Conservation (phyloP, 2,329 filamentous ascomycete genomes). For the Epicoccum sorghinum region DNA sequence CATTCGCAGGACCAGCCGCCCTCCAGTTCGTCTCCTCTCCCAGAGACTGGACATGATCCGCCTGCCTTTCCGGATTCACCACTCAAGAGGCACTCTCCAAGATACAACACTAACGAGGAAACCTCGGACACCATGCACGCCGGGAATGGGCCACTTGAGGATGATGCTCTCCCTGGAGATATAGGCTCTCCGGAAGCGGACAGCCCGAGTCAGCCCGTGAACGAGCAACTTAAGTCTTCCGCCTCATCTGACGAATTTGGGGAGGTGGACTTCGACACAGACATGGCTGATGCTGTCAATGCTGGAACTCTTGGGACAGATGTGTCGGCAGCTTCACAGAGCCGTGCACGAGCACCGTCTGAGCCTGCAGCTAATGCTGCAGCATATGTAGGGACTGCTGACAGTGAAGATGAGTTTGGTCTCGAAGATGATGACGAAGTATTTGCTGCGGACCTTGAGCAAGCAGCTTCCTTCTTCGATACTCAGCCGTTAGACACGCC, state of each 20-base stretch:
- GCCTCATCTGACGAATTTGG: conserved; percentile 46
- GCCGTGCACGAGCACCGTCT: conserved; percentile 9
- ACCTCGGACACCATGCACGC: conserved; percentile 15
- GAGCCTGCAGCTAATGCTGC: conserved; percentile 11
- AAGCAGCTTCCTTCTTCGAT: conserved; percentile 63
- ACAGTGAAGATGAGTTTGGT: conserved; percentile 54
- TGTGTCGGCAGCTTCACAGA: conserved; percentile 12
- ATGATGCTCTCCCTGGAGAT: conserved; percentile 2
- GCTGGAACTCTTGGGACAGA: conserved; percentile 28
- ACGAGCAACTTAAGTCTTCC: conserved; percentile 18
- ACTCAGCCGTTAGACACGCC: conserved; percentile 40
- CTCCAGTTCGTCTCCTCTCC: conserved; percentile 56
- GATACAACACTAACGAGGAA: not conserved
- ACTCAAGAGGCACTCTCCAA: conserved; percentile 32
- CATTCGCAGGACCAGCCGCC: conserved; percentile 42
- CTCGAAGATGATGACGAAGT: conserved; percentile 55
- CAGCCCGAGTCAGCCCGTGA: conserved; percentile 6
- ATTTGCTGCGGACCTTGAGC: conserved; percentile 64
- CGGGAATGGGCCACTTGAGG: conserved; percentile 3
- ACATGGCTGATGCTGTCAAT: conserved; percentile 37
- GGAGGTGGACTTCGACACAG: conserved; percentile 43
- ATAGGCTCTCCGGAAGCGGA: not conserved
- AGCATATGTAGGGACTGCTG: conserved; percentile 9
- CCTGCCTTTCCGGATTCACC: conserved; percentile 35
- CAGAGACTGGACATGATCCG: conserved; percentile 38